phyloP scores from a whole-genome alignment of 2,329 filamentous ascomycete species.

The Dothideomycetidae sp. region DNA sequence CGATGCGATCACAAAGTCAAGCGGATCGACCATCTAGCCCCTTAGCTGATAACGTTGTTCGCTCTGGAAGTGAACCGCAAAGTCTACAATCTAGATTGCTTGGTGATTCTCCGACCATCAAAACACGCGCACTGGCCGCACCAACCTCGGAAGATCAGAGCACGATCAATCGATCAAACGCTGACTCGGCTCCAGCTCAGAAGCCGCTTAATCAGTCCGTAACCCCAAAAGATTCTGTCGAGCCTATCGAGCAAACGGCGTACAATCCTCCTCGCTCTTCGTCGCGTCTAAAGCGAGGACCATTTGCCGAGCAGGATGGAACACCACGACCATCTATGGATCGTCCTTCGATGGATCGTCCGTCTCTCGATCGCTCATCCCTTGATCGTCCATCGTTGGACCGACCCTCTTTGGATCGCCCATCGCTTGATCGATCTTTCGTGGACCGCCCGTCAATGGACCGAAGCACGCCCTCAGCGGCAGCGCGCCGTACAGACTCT shows the following conservation, averaged over 20 bases:
- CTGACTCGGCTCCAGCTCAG: slow-evolving; percentile 2
- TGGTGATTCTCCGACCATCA: slow-evolving; percentile 5
- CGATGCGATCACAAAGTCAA: slow-evolving; percentile 8
- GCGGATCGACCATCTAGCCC: slow-evolving; percentile 1
- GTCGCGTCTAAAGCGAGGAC: slow-evolving; percentile 7
- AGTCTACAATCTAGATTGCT: not conserved
- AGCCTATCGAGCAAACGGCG: slow-evolving; percentile 6
- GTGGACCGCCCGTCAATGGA: slow-evolving; percentile 4
- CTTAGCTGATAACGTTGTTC: not conserved
- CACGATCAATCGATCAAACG: not conserved
- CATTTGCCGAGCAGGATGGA: slow-evolving; percentile 3
- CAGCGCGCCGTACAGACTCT: not conserved
- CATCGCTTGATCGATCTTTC: not conserved
- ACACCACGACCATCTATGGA: slow-evolving; percentile 5
- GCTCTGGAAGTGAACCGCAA: not conserved
- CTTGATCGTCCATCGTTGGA: not conserved
- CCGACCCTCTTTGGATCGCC: not conserved
- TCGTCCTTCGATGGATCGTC: not conserved
- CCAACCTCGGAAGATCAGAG: slow-evolving; percentile 5
- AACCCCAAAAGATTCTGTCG: slow-evolving; percentile 1
- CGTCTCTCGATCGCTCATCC: slow-evolving; percentile 1
- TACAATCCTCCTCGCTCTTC: slow-evolving; percentile 5
- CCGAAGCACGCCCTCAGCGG: slow-evolving; percentile 1
- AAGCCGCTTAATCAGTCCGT: slow-evolving; percentile 2
- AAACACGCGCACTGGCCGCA: slow-evolving; percentile 3